Evolutionary conservation across 305 asterid genomes (phyloP).

Genomic region (Solanum hybrid): DNA sequence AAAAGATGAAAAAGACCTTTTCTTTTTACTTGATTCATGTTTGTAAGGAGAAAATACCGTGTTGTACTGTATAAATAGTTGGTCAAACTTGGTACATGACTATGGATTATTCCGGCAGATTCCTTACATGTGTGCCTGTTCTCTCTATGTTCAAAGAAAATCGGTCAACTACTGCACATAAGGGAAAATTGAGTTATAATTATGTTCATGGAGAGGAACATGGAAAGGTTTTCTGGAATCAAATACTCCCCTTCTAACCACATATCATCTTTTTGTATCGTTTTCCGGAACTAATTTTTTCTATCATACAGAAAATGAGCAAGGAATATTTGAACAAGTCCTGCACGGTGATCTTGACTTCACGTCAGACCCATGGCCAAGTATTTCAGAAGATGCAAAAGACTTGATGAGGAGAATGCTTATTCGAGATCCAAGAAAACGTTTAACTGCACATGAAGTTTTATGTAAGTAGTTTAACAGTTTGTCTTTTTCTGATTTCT

Average conservation of each 20-base stretch:
- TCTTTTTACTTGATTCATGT: neutral
- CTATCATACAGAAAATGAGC: conserved; percentile 41
- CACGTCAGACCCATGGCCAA: conserved; percentile 81
- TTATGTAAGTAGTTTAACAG: conserved; percentile 42
- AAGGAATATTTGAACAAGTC: conserved; percentile 67
- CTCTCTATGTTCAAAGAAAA: neutral
- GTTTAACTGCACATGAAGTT: conserved; percentile 74
- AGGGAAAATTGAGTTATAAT: neutral
- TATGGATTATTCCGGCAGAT: neutral
- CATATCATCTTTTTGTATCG: neutral
- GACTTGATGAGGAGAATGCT: conserved; percentile 79
- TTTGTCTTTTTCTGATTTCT: neutral
- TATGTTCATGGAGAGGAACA: neutral
- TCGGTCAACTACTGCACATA: neutral
- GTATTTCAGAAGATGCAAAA: conserved; percentile 63
- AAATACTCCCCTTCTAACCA: neutral
- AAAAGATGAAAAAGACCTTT: neutral
- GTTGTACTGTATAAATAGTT: neutral
- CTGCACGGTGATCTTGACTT: conserved; percentile 72
- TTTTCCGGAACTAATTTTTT: neutral
- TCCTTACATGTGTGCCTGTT: neutral
- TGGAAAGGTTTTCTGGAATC: neutral
- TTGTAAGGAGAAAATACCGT: neutral
- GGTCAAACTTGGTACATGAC: neutral
- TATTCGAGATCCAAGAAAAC: conserved; percentile 55